These are phyloP conservation scores for Colletotrichum melonis DNA, from an alignment of 2,329 filamentous ascomycete genomes.

Conservation along the genomic window DNA sequence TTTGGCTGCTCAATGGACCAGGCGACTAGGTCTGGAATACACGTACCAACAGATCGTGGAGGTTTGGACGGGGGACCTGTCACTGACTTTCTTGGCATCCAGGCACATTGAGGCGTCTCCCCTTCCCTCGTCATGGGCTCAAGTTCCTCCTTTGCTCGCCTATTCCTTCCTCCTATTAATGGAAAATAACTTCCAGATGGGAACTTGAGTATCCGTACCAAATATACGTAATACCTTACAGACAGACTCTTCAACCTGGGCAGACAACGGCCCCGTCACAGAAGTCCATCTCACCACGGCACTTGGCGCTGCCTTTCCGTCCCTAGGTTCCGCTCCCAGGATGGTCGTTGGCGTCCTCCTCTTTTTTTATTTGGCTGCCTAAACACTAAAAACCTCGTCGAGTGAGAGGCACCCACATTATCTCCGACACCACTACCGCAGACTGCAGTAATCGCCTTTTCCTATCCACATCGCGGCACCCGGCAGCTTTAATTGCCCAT, in stretches of 20 bases:
- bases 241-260: neutral
- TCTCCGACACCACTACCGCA: slow-evolving; percentile 11
- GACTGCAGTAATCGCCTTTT: neutral
- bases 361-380: slow-evolving; percentile 30
- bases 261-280: neutral
- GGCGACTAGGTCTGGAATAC: neutral
- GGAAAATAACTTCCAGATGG: neutral
- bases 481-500: neutral
- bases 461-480: neutral
- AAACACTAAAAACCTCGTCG: slow-evolving; percentile 28
- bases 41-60: neutral
- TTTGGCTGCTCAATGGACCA: too few relatives aligned
- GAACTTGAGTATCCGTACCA: neutral
- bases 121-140: neutral
- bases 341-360: slow-evolving; percentile 1
- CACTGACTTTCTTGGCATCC: neutral
- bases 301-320: neutral
- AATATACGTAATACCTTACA: too few relatives aligned
- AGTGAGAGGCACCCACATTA: slow-evolving; percentile 15
- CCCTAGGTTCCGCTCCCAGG: neutral
- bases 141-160: neutral
- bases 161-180: neutral
- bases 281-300: neutral
- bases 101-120: neutral
- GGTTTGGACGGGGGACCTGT: neutral